These are phyloP conservation scores for Fusarium secorum DNA, from an alignment of 2,329 filamentous ascomycete genomes.

Conservation along the genomic window DNA sequence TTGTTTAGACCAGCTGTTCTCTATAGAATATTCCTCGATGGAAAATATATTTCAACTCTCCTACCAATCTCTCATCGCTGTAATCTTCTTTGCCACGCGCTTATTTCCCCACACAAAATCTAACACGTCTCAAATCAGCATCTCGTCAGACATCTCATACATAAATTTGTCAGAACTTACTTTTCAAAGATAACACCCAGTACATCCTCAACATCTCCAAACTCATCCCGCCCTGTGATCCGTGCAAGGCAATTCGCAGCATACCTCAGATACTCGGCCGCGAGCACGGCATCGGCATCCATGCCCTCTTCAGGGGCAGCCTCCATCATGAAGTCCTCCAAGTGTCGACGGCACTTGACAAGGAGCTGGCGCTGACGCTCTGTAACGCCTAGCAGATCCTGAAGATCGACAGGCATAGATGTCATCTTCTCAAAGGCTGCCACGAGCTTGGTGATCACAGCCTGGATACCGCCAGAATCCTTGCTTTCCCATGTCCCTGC, in stretches of 20 bases:
- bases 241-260: constrained; percentile 82
- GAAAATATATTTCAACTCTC: constrained; percentile 10
- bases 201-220: constrained; percentile 92
- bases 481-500: constrained; percentile 27
- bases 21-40: constrained; percentile 23
- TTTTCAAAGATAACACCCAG: constrained; percentile 98
- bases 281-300: constrained; percentile 84
- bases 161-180: constrained; percentile 59
- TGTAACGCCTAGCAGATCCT: constrained; percentile 88
- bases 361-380: constrained; percentile 88
- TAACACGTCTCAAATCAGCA: constrained; percentile 39
- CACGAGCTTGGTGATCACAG: constrained; percentile 73
- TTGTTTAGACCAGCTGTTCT: constrained; percentile 25
- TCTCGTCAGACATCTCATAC: constrained; percentile 1
- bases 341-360: constrained; percentile 72
- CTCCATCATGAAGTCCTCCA: constrained; percentile 76
- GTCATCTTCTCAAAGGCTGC: constrained; percentile 75
- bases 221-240: constrained; percentile 86
- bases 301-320: constrained; percentile 51
- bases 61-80: not conserved
- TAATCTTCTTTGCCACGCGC: not conserved
- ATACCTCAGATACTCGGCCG: constrained; percentile 85
- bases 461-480: constrained; percentile 72
- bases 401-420: constrained; percentile 71
- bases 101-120: constrained; percentile 59